phyloP scores from a whole-genome alignment of 257 asterid species.

The Lycium ferocissimum region DNA sequence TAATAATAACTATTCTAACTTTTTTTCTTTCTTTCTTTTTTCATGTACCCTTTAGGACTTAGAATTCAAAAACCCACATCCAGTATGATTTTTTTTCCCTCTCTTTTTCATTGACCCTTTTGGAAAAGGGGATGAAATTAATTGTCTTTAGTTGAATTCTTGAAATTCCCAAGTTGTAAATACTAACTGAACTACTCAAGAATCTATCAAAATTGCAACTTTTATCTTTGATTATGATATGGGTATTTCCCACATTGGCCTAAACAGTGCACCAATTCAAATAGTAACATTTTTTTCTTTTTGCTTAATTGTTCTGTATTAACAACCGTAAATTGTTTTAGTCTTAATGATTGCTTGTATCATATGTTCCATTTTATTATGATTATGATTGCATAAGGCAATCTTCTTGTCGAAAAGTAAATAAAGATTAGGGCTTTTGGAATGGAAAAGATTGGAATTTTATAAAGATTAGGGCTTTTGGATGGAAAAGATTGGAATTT shows the following conservation, averaged over 20 bases:
- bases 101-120: background rate
- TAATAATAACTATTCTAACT: constrained; percentile 34
- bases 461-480: too few species aligned
- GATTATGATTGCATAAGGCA: constrained; percentile 7
- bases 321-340: background rate
- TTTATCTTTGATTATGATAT: background rate
- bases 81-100: background rate
- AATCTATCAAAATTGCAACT: background rate
- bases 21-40: background rate
- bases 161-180: background rate
- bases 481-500: constrained; percentile 6
- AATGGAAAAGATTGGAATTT: background rate
- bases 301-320: background rate
- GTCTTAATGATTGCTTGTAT: background rate
- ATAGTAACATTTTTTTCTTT: background rate
- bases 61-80: background rate
- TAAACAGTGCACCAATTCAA: background rate
- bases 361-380: background rate
- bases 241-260: background rate
- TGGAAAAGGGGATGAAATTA: background rate
- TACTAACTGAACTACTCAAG: background rate
- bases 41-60: background rate
- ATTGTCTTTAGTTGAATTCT: constrained; percentile 10
- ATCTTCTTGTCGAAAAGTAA: background rate
- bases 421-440: background rate